phyloP scores from a whole-genome alignment of 2,329 filamentous ascomycete genomes.

The Cadophora sp. region DNA sequence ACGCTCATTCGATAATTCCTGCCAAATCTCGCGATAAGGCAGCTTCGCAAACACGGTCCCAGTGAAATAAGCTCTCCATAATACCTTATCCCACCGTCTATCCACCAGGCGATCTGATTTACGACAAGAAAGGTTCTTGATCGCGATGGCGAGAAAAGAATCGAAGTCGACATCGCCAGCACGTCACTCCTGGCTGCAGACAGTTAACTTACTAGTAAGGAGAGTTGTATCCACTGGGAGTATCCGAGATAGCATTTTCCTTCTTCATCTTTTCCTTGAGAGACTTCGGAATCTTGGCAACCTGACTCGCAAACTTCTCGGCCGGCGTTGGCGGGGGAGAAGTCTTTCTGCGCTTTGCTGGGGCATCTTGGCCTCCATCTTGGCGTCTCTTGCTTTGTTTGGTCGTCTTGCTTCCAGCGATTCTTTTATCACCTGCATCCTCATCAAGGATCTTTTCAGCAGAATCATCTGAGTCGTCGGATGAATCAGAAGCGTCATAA shows the following conservation, averaged over 20 bases:
- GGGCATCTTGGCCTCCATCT: neutral
- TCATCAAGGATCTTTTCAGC: neutral
- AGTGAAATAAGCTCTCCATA: no score
- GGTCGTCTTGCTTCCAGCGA: no score
- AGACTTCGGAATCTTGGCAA: neutral
- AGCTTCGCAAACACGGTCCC: no score
- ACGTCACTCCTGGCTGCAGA: no score
- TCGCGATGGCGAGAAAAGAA: no score
- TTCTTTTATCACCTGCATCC: neutral
- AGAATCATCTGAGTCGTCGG: neutral
- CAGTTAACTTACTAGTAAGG: neutral
- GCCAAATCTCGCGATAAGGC: no score
- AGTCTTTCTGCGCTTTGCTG: neutral
- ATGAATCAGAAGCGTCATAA: neutral
- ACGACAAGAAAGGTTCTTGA: no score
- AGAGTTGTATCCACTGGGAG: neutral
- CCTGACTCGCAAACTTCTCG: neutral
- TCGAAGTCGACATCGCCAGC: no score
- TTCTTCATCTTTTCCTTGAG: neutral
- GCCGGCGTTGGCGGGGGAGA: neutral
- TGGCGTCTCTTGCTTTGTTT: neutral
- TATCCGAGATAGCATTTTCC: neutral
- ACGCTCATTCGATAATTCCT: no score
- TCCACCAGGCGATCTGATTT: no score
- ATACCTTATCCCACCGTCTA: no score